Percentiles rank a stretch among this genome's conserved stretches.
Conservation (phyloP, 1,284 basidiomycete genomes). For the Abortiporus biennis region DNA sequence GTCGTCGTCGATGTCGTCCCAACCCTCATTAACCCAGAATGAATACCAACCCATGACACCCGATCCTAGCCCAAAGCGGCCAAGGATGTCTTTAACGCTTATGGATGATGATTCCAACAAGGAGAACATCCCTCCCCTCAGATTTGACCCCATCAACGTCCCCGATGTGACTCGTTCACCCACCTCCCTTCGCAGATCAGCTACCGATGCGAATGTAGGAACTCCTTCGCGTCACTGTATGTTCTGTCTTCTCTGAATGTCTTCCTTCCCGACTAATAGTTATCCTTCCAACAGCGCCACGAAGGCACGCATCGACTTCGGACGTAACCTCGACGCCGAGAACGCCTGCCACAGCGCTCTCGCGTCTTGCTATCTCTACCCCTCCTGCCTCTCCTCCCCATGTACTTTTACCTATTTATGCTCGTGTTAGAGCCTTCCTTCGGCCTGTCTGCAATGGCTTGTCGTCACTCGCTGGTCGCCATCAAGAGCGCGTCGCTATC, state of each 20-base stretch:
- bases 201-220: constrained; percentile 40
- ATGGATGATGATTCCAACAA: constrained; percentile 62
- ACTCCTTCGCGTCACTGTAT: too few relatives aligned
- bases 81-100: constrained; percentile 36
- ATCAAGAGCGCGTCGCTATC: constrained; percentile 51
- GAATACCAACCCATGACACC: constrained; percentile 48
- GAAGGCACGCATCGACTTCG: constrained; percentile 43
- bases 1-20: constrained; percentile 13
- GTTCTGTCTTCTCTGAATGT: too few relatives aligned
- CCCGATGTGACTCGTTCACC: too few relatives aligned
- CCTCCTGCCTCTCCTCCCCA: constrained; percentile 57
- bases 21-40: constrained; percentile 9
- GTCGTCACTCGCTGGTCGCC: constrained; percentile 57
- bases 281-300: constrained; percentile 33
- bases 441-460: constrained; percentile 57
- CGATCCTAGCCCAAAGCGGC: constrained; percentile 61
- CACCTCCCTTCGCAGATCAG: constrained; percentile 42
- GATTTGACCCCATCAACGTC: constrained; percentile 29
- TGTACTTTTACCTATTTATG: constrained; percentile 49
- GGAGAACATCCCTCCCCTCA: constrained; percentile 67
- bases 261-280: too few relatives aligned
- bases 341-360: constrained; percentile 29
- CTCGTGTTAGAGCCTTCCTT: constrained; percentile 60
- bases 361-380: constrained; percentile 42
- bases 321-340: constrained; percentile 21